Evolutionary conservation across 2,329 filamentous ascomycete species (phyloP).

Genomic region (Elsinoe batatas): DNA sequence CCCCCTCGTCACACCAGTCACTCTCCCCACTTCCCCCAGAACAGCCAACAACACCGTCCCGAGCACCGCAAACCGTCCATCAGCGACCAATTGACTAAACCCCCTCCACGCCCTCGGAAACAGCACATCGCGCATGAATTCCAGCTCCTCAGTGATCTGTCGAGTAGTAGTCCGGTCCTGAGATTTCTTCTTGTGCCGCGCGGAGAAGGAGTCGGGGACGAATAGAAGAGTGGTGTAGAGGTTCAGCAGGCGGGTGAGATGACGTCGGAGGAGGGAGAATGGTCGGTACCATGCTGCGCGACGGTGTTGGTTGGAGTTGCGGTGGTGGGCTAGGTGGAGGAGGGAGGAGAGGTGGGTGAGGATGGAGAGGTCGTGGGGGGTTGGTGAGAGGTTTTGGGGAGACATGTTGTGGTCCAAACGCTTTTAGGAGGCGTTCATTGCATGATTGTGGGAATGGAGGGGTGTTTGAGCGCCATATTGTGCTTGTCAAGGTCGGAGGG

Average conservation of each 20-base stretch:
- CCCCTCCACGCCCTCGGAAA: constrained; percentile 26
- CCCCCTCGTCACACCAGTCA: constrained; percentile 32
- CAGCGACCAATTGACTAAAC: constrained; percentile 37
- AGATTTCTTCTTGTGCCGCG: constrained; percentile 21
- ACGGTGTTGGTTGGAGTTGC: constrained; percentile 87
- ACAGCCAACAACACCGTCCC: constrained; percentile 36
- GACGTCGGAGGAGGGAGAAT: constrained; percentile 62
- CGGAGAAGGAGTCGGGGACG: constrained; percentile 23
- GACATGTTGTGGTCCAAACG: neutral
- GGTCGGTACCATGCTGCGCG: constrained; percentile 70
- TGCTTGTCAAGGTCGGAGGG: neutral
- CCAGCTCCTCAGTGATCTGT: constrained; percentile 24
- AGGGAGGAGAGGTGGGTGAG: constrained; percentile 40
- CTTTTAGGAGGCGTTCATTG: neutral
- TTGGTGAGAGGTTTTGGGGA: constrained; percentile 11
- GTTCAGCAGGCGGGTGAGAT: constrained; percentile 45
- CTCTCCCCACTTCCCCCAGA: constrained; percentile 32
- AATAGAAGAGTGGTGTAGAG: constrained; percentile 21
- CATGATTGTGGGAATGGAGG: too few species aligned
- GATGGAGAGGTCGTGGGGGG: constrained; percentile 9
- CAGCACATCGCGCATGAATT: constrained; percentile 31
- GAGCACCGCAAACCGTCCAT: constrained; percentile 36
- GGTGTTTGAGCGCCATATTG: neutral
- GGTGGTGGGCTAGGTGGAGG: constrained; percentile 64
- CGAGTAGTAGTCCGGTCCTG: constrained; percentile 16